Conservation (phyloP, 768 basidiomycete species). For the Candolleomyces eurysporus region DNA sequence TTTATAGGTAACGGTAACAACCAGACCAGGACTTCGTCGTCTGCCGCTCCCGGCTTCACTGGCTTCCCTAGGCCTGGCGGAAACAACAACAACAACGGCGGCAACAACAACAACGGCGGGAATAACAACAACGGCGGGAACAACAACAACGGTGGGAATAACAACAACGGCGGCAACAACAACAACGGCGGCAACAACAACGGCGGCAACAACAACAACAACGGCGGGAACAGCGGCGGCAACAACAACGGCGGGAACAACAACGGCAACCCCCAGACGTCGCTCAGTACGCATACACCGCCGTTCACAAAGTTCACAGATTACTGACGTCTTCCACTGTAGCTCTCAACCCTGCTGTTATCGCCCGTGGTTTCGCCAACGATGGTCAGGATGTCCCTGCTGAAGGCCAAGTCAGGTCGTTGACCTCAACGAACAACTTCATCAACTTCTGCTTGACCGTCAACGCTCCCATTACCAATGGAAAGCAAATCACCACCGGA, state of each 20-base stretch:
- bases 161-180: slow-evolving; percentile 6
- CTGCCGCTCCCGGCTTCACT: background rate
- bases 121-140: slow-evolving; percentile 6
- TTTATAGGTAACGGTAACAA: background rate
- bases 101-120: slow-evolving; percentile 5
- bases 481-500: slow-evolving; percentile 41
- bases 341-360: slow-evolving; percentile 41
- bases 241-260: background rate
- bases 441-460: slow-evolving; percentile 53
- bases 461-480: slow-evolving; percentile 51
- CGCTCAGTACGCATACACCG: slow-evolving; percentile 27
- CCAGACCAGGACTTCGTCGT: background rate
- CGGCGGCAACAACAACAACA: background rate
- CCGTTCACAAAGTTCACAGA: background rate
- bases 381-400: slow-evolving; percentile 42
- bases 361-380: slow-evolving; percentile 38
- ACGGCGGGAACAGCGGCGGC: background rate
- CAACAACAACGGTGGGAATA: slow-evolving; percentile 8
- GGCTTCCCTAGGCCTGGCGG: slow-evolving; percentile 6
- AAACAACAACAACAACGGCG: slow-evolving; percentile 4
- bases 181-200: slow-evolving; percentile 8
- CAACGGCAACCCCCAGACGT: slow-evolving; percentile 31
- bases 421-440: slow-evolving; percentile 63
- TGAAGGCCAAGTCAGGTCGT: slow-evolving; percentile 46
- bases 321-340: slow-evolving; percentile 4